Evolutionary conservation across 805 yeast species (phyloP), one percentile per base, ranked within the genome.

Genomic region (Cyberlindnera amylophila): DNA sequence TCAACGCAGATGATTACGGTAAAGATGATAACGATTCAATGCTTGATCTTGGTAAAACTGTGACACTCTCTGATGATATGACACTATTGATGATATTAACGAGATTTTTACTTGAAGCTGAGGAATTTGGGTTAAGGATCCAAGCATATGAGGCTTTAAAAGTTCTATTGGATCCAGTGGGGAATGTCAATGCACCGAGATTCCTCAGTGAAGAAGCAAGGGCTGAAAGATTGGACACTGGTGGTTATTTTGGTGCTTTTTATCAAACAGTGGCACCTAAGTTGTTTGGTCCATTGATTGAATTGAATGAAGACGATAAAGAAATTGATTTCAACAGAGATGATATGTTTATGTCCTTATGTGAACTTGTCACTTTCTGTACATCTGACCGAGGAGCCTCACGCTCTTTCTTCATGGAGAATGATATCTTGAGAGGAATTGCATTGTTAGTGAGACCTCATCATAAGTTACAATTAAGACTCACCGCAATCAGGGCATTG

Each of bases 101-200:
- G 0, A 72, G 78, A 29, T 71, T 88, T 14, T 60, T 90, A 6
- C 59, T 81, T 3, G 71, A 75, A 16, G 95, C 85, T 46, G 65
- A 69, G 10, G 80, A 80, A 49, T 75, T 81, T 5, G 95, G 95
- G 0, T 63, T 89, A 39, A 81, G 84, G 55, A 77, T 85, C 6
- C 96, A 89, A 60, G 84, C 90, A 0, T 80, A 77, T 49, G 96
- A 89, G 62, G 95, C 96, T 1, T 63, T 90, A 37, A 81, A 81
- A 57, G 79, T 81, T 2, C 62, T 90, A 27, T 67, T 90, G 12
- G 90, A 85, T 55, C 81, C 60, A 9, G 38, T 45, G 4, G 44
- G 38, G n/a, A 50, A 46, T 19, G 33, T 49, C n/a, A 46, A 41
- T 18, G 34, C 53, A 2, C 46, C 57, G 31, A 43, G 46, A 28